Evolutionary conservation across 148 eudicot species (phyloP).

Genomic region (Rhododendron henanense): DNA sequence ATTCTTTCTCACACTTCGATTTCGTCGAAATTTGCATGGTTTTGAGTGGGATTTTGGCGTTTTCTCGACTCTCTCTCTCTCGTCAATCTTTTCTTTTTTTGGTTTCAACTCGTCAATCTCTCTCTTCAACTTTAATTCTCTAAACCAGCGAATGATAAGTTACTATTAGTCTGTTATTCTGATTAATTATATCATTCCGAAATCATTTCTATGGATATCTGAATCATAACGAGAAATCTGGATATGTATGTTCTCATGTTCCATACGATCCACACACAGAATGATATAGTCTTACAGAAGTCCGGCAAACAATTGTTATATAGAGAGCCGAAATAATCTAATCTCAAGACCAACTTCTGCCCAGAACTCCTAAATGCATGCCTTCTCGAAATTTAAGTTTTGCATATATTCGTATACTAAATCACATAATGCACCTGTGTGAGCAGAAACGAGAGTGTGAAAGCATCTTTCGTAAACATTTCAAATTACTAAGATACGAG

Average conservation of each 20-base stretch:
- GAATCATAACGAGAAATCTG: background rate
- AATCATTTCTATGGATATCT: background rate
- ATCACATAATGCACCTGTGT: background rate
- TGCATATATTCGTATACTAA: background rate
- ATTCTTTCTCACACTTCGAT: conserved; percentile 15
- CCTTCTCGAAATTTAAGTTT: background rate
- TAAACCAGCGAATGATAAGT: background rate
- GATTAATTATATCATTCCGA: background rate
- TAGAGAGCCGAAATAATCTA: background rate
- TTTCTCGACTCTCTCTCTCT: conserved; percentile 6
- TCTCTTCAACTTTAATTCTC: background rate
- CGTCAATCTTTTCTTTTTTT: no score
- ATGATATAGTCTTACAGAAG: background rate
- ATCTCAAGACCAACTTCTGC: background rate
- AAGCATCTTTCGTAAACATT: no score
- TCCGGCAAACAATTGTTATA: background rate
- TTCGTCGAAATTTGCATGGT: conserved; percentile 16
- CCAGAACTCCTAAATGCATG: background rate
- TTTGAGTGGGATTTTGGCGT: conserved; percentile 28
- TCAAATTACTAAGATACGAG: background rate
- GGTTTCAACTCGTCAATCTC: background rate
- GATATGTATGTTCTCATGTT: background rate
- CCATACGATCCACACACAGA: background rate
- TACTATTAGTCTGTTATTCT: background rate
- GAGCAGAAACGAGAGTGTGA: background rate